Evolutionary conservation across 352 stramenopile species (phyloP).

Genomic region (Pythium vanterpoolii): DNA sequence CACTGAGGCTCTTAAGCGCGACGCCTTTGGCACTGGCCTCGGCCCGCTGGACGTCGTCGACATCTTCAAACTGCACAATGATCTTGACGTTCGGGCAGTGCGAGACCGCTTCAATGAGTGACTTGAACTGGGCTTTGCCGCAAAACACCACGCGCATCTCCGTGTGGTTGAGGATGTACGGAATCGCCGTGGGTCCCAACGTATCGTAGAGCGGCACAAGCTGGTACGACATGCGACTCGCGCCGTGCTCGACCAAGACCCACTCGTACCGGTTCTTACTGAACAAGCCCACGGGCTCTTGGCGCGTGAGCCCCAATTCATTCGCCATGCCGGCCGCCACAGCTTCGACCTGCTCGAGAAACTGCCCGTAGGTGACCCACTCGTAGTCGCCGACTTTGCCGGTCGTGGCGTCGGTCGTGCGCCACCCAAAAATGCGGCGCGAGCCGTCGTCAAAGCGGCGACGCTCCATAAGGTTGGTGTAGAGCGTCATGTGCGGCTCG

Average conservation of each 20-base stretch:
- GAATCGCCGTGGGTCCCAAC: slow-evolving; percentile 56
- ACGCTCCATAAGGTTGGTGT: slow-evolving; percentile 43
- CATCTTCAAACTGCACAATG: slow-evolving; percentile 50
- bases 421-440: slow-evolving; percentile 55
- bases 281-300: slow-evolving; percentile 65
- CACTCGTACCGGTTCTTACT: slow-evolving; percentile 72
- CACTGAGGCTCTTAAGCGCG: slow-evolving; percentile 34
- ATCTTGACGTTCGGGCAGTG: slow-evolving; percentile 50
- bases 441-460: slow-evolving; percentile 44
- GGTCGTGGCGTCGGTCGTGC: slow-evolving; percentile 32
- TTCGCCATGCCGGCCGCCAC: slow-evolving; percentile 38
- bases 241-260: slow-evolving; percentile 56
- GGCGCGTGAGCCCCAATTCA: slow-evolving; percentile 31
- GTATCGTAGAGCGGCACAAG: slow-evolving; percentile 84
- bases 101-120: slow-evolving; percentile 39
- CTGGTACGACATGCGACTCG: slow-evolving; percentile 67
- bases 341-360: slow-evolving; percentile 42
- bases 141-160: slow-evolving; percentile 75
- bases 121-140: slow-evolving; percentile 49
- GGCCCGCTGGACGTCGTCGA: slow-evolving; percentile 33
- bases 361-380: slow-evolving; percentile 62
- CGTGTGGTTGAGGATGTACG: slow-evolving; percentile 77
- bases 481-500: slow-evolving; percentile 47
- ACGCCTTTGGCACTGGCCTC: slow-evolving; percentile 34
- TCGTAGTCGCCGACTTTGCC: slow-evolving; percentile 37